Base-by-base conservation (phyloP, 768 basidiomycete genomes). In the Cystobasidium onofrii region DNA sequence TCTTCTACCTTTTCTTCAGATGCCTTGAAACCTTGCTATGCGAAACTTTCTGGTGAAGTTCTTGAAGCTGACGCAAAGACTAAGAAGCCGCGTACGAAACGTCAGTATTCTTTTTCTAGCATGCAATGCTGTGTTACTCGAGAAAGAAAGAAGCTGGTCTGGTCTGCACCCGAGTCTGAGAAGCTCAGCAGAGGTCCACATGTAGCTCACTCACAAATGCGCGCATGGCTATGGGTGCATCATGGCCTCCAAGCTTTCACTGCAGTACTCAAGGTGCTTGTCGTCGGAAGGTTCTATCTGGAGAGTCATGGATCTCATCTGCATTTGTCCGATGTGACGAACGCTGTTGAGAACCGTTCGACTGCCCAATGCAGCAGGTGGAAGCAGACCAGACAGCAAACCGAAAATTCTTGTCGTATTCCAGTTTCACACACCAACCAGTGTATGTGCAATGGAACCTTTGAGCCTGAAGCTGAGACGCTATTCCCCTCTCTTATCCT, bases 1-100 rank as follows among this genome's bases (percentile, higher is more conserved):
- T 87, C 88, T 73, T 87, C 85, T 82, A 95, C 95, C 62, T 99
- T 99, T 83, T 89, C 92, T 73, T 80, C 87, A 78, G 80, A 85
- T 1, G 25, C 62, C 1, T 39, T 75, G 20, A 71, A 71, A 31
- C n/a, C 50, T 33, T 55, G 50, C 25, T 71, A 71, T 61, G 69
- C 69, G 25, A 55, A 31, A 41, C 55, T 71, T 33, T 27, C 31
- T 46, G 55, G 55, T n/a, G 44, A 27, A 29, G 2, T 27, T 12
- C 57, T 27, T 6, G 63, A 64, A 27, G 29, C 63, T 64, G 63
- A 64, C 63, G 63, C 25, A 27, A 46, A 46, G 39, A 31, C 23
- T 15, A 60, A 60, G 44, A 67, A 67, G 65, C 4, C 43, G 25
- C 29, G 20, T 29, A 20, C 15, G 13, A 41, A 41, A 6, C 44